A percentile compares a stretch with the other conserved stretches of the same genome.
These are phyloP conservation scores for Scedosporium apiospermum DNA, from an alignment of 2,329 filamentous ascomycete species.

Conservation along the genomic window DNA sequence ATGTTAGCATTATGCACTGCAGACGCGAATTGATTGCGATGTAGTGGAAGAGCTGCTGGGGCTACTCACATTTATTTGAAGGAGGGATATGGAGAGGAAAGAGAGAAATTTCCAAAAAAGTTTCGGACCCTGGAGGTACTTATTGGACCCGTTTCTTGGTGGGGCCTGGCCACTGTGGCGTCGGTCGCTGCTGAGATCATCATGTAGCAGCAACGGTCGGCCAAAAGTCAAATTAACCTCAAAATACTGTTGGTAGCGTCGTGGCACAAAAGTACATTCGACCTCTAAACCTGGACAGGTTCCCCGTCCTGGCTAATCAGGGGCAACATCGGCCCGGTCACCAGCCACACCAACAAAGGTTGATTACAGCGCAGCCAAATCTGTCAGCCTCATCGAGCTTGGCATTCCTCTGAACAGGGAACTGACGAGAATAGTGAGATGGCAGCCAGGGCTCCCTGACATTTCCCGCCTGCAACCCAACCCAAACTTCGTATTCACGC, in stretches of 20 bases:
- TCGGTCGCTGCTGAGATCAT: neutral
- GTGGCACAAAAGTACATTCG: too few species aligned
- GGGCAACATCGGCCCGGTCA: neutral
- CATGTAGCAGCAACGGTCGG: neutral
- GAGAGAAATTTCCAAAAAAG: neutral
- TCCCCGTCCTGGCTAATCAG: too few species aligned
- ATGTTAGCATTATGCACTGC: neutral
- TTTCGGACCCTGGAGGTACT: neutral
- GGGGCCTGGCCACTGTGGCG: neutral
- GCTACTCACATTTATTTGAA: slow-evolving; percentile 9
- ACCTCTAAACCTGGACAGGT: too few species aligned
- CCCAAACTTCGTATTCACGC: slow-evolving; percentile 1
- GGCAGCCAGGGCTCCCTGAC: neutral
- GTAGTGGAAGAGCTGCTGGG: neutral
- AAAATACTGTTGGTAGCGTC: too few species aligned
- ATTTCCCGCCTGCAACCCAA: neutral
- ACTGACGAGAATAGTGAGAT: neutral
- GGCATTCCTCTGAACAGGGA: neutral
- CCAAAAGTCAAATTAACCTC: too few species aligned
- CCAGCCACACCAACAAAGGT: neutral
- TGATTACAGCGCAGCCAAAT: neutral
- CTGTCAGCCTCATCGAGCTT: neutral
- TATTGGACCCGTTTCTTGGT: neutral
- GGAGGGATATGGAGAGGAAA: slow-evolving; percentile 6
- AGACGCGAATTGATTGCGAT: too few species aligned